Evolutionary conservation across 139 green algal species (phyloP).

Genomic region (Chloropicon primus): DNA sequence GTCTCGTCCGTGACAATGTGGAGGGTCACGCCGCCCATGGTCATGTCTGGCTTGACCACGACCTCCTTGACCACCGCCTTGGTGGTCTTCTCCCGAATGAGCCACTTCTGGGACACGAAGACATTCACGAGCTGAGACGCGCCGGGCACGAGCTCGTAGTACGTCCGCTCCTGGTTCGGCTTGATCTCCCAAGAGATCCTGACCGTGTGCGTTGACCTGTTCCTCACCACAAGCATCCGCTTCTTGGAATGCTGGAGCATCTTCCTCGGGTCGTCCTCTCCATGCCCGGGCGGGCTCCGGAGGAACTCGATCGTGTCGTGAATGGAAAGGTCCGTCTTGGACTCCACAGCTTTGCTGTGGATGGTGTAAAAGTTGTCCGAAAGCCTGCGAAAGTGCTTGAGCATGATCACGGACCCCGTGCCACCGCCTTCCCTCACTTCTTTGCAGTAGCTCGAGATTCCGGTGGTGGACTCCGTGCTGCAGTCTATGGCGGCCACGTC

Average conservation of each 20-base stretch:
- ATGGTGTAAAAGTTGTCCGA: background rate
- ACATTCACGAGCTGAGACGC: background rate
- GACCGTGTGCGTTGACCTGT: background rate
- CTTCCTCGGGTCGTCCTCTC: background rate
- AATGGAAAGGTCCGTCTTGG: background rate
- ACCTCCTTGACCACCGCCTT: background rate
- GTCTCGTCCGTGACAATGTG: background rate
- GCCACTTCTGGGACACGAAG: background rate
- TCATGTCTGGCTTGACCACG: background rate
- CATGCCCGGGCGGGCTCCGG: background rate
- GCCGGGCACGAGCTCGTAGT: background rate
- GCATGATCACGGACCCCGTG: background rate
- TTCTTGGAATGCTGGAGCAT: background rate
- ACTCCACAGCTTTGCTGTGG: background rate
- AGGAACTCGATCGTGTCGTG: background rate
- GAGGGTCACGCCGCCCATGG: background rate
- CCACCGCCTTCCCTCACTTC: background rate
- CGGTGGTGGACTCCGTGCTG: too few relatives aligned
- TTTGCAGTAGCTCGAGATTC: background rate
- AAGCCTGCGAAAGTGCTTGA: background rate
- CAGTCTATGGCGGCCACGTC: background rate
- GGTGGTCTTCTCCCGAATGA: background rate
- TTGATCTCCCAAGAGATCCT: background rate
- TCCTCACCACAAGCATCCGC: background rate
- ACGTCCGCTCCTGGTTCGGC: background rate